Percentiles rank a stretch among this genome's conserved stretches.
phyloP scores from a whole-genome alignment of 805 yeast species.

The Metschnikowia henanensis region DNA sequence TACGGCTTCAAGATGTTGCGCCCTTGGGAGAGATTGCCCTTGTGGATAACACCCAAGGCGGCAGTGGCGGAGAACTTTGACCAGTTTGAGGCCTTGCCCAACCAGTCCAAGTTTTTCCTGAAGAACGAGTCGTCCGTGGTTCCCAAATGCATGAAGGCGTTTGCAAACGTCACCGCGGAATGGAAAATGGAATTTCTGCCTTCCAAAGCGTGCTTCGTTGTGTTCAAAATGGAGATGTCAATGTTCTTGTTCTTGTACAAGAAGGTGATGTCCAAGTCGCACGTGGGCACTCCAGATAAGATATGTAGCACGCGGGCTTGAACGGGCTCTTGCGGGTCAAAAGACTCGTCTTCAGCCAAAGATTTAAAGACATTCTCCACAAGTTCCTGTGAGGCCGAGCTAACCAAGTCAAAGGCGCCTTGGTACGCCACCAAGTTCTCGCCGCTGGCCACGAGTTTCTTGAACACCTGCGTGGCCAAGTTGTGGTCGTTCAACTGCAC shows the following conservation, averaged over 20 bases:
- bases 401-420: slow-evolving; percentile 92
- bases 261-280: slow-evolving; percentile 90
- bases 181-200: slow-evolving; percentile 94
- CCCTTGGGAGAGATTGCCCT: slow-evolving; percentile 92
- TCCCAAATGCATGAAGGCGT: slow-evolving; percentile 94
- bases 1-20: slow-evolving; percentile 85
- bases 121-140: slow-evolving; percentile 94
- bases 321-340: slow-evolving; percentile 24
- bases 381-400: slow-evolving; percentile 88
- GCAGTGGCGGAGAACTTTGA: slow-evolving; percentile 98
- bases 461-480: slow-evolving; percentile 69
- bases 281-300: slow-evolving; percentile 88
- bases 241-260: slow-evolving; percentile 84
- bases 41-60: slow-evolving; percentile 95
- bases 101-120: slow-evolving; percentile 90
- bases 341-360: slow-evolving; percentile 32
- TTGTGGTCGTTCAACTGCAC: slow-evolving; percentile 81
- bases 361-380: slow-evolving; percentile 54
- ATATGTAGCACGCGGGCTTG: slow-evolving; percentile 58
- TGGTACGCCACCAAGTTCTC: slow-evolving; percentile 73
- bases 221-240: slow-evolving; percentile 77
- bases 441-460: slow-evolving; percentile 52
- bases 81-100: slow-evolving; percentile 98
- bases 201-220: slow-evolving; percentile 78
- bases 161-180: slow-evolving; percentile 91